phyloP scores from a whole-genome alignment of 352 stramenopile genomes.

The Phytophthora litchii region DNA sequence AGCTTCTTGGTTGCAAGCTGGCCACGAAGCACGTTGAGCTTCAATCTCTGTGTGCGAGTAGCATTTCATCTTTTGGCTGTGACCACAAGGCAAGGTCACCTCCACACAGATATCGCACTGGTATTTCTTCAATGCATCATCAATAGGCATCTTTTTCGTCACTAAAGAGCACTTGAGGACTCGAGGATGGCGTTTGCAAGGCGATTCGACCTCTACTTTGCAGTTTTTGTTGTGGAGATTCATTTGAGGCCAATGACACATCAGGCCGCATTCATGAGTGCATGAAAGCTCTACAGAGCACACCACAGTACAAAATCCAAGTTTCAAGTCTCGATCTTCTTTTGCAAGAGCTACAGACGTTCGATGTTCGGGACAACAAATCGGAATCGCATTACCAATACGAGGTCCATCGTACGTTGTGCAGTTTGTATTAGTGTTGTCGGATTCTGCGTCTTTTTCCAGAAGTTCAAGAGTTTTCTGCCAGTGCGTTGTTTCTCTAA shows the following conservation, averaged over 20 bases:
- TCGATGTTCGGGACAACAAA: constrained; percentile 84
- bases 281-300: constrained; percentile 65
- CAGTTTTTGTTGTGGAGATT: constrained; percentile 67
- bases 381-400: constrained; percentile 62
- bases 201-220: constrained; percentile 60
- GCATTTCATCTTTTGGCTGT: constrained; percentile 62
- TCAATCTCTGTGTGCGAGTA: constrained; percentile 51
- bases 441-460: constrained; percentile 42
- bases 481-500: constrained; percentile 77
- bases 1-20: constrained; percentile 59
- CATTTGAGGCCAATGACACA: constrained; percentile 73
- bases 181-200: constrained; percentile 60
- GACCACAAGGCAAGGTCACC: constrained; percentile 67
- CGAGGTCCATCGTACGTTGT: constrained; percentile 44
- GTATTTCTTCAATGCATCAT: constrained; percentile 54
- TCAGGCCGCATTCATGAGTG: constrained; percentile 66
- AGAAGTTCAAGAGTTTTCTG: constrained; percentile 72
- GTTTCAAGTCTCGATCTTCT: constrained; percentile 49
- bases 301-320: constrained; percentile 80
- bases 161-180: constrained; percentile 59
- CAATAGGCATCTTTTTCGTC: constrained; percentile 41
- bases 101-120: constrained; percentile 60
- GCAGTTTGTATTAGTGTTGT: constrained; percentile 41
- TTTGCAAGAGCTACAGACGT: constrained; percentile 39
- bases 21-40: constrained; percentile 38